Evolutionary conservation across 768 basidiomycete genomes (phyloP).

Genomic region (Clavaria fumosa): DNA sequence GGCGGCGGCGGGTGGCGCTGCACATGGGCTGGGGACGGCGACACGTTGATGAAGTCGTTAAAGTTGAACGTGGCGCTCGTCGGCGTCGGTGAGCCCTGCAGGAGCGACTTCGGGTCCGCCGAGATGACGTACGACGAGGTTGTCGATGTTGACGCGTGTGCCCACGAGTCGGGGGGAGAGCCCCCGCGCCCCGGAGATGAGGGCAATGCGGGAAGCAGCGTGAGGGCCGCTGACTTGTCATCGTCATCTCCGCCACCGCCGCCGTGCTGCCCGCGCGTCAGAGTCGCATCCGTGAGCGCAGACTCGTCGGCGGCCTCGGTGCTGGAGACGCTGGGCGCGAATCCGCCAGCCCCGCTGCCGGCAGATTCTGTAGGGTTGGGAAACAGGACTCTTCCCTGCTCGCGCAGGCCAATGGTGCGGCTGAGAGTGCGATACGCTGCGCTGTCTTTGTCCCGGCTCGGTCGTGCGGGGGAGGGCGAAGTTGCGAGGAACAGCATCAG

Average conservation of each 20-base stretch:
- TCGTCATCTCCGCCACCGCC: neutral
- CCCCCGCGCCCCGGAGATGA: conserved; percentile 10
- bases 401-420: conserved; percentile 29
- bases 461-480: conserved; percentile 66
- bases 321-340: conserved; percentile 28
- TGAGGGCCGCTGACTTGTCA: neutral
- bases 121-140: neutral
- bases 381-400: conserved; percentile 61
- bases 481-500: conserved; percentile 75
- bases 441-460: conserved; percentile 29
- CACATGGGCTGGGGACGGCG: conserved; percentile 44
- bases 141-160: neutral
- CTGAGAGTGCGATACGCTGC: conserved; percentile 43
- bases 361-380: conserved; percentile 21
- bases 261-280: conserved; percentile 12
- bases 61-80: conserved; percentile 39
- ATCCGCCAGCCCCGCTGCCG: conserved; percentile 8
- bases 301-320: too few relatives aligned
- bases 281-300: too few relatives aligned
- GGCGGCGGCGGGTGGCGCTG: neutral
- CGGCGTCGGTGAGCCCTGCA: conserved; percentile 20
- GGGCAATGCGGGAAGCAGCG: conserved; percentile 19
- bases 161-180: conserved; percentile 5
- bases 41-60: conserved; percentile 59
- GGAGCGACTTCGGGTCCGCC: conserved; percentile 16